phyloP scores from a whole-genome alignment of 805 yeast genomes.

The Dipodascus geniculatus region DNA sequence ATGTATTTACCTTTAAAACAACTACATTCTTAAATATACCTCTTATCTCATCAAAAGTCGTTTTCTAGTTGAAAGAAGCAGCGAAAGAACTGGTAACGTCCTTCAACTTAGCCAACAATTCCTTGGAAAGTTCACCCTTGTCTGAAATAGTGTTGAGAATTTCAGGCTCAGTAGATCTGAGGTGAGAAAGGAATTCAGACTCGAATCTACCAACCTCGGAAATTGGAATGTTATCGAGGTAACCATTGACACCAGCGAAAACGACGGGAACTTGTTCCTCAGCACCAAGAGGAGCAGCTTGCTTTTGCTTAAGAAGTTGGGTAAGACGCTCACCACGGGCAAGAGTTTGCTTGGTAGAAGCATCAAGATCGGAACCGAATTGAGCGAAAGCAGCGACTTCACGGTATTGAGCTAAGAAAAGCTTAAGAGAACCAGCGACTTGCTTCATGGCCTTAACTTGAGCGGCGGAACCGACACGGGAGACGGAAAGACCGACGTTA shows the following conservation, averaged over 20 bases:
- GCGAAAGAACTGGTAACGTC: slow-evolving; percentile 85
- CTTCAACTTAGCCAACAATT: slow-evolving; percentile 76
- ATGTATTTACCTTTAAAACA: neutral
- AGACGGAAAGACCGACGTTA: slow-evolving; percentile 98
- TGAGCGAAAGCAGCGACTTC: slow-evolving; percentile 99
- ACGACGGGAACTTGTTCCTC: slow-evolving; percentile 98
- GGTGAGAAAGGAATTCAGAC: slow-evolving; percentile 80
- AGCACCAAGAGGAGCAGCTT: slow-evolving; percentile 92
- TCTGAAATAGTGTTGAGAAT: slow-evolving; percentile 74
- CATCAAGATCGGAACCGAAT: slow-evolving; percentile 99
- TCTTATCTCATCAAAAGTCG: neutral
- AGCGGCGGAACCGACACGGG: slow-evolving; percentile 99
- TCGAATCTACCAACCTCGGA: slow-evolving; percentile 86
- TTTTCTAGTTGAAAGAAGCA: slow-evolving; percentile 58
- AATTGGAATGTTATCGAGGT: slow-evolving; percentile 76
- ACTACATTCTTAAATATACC: neutral
- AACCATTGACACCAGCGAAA: slow-evolving; percentile 99
- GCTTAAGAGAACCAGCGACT: slow-evolving; percentile 99
- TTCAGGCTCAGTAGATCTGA: slow-evolving; percentile 81
- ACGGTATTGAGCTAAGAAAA: slow-evolving; percentile 99
- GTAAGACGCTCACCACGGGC: slow-evolving; percentile 99
- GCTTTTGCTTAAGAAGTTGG: slow-evolving; percentile 96
- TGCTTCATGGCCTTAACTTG: slow-evolving; percentile 99
- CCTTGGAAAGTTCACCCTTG: slow-evolving; percentile 85
- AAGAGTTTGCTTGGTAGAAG: slow-evolving; percentile 98